Percentiles rank a stretch among this genome's conserved stretches.
Conservation (phyloP, 1,139 yeast genomes). For the Diutina scorzettiae region DNA sequence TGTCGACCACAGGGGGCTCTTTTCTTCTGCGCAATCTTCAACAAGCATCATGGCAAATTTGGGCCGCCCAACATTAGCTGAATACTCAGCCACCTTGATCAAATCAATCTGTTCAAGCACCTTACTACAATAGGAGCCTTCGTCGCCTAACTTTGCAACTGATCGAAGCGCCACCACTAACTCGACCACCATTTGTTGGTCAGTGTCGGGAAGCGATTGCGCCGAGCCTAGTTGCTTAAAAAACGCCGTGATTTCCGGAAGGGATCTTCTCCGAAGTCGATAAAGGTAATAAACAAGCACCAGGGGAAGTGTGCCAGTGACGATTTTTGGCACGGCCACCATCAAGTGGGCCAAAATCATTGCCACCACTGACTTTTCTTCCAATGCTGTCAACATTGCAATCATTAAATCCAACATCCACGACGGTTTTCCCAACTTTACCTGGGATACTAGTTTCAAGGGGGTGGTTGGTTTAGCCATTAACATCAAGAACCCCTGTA, state of each 20-base stretch:
- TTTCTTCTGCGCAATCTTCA: constrained; percentile 31
- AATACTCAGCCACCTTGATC: constrained; percentile 14
- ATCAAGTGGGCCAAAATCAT: not conserved
- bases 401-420: not conserved
- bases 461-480: not conserved
- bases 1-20: constrained; percentile 9
- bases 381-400: not conserved
- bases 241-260: constrained; percentile 6
- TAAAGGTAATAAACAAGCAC: not conserved
- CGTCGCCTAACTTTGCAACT: constrained; percentile 24
- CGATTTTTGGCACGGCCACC: not conserved
- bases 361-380: not conserved
- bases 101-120: constrained; percentile 25
- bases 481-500: not conserved
- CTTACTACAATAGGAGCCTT: constrained; percentile 18
- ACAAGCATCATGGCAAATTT: constrained; percentile 41
- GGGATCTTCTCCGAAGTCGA: constrained; percentile 9
- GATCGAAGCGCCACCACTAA: constrained; percentile 32
- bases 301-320: not conserved
- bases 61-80: constrained; percentile 9
- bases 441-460: not conserved
- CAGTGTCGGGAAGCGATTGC: not conserved
- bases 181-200: constrained; percentile 21
- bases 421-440: not conserved
- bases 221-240: not conserved